phyloP scores from a whole-genome alignment of 805 yeast species.

The Metschnikowia corniflorae region DNA sequence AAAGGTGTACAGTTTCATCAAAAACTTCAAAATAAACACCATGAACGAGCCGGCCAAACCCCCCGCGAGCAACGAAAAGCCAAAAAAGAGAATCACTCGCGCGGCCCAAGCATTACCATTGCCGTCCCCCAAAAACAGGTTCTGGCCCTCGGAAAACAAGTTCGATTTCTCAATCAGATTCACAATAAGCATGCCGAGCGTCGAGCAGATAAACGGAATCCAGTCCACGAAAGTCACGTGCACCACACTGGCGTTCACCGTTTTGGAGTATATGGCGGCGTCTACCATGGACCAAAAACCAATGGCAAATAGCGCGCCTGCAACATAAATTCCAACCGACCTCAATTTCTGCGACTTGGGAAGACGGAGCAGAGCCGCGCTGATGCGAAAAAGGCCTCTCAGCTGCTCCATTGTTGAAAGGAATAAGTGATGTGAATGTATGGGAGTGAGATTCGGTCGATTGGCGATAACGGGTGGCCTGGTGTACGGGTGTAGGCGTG shows the following conservation, averaged over 20 bases:
- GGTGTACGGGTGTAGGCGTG: slow-evolving; percentile 2
- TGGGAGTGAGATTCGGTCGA: too few species aligned
- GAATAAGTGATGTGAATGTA: too few species aligned
- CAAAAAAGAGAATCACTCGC: slow-evolving; percentile 81
- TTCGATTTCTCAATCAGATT: slow-evolving; percentile 69
- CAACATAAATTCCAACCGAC: slow-evolving; percentile 69
- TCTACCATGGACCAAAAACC: slow-evolving; percentile 91
- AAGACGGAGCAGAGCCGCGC: slow-evolving; percentile 47
- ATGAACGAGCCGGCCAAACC: slow-evolving; percentile 91
- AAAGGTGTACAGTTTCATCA: slow-evolving; percentile 71
- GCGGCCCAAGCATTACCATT: slow-evolving; percentile 85
- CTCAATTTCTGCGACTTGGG: slow-evolving; percentile 71
- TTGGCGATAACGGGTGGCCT: background rate
- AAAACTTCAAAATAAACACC: slow-evolving; percentile 79
- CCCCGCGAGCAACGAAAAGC: slow-evolving; percentile 89
- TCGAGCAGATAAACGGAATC: slow-evolving; percentile 88
- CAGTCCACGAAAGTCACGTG: slow-evolving; percentile 93
- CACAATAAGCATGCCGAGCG: slow-evolving; percentile 83
- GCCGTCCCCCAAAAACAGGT: slow-evolving; percentile 40
- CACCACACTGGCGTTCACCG: slow-evolving; percentile 78
- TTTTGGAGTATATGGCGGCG: slow-evolving; percentile 80
- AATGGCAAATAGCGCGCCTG: slow-evolving; percentile 74
- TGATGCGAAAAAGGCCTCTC: slow-evolving; percentile 60
- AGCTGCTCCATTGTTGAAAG: slow-evolving; percentile 35
- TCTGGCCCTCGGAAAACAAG: slow-evolving; percentile 41